Percentiles rank a stretch among this genome's conserved stretches.
phyloP scores from a whole-genome alignment of 192 early-diverging fungal species.

The Coemansia sp. region DNA sequence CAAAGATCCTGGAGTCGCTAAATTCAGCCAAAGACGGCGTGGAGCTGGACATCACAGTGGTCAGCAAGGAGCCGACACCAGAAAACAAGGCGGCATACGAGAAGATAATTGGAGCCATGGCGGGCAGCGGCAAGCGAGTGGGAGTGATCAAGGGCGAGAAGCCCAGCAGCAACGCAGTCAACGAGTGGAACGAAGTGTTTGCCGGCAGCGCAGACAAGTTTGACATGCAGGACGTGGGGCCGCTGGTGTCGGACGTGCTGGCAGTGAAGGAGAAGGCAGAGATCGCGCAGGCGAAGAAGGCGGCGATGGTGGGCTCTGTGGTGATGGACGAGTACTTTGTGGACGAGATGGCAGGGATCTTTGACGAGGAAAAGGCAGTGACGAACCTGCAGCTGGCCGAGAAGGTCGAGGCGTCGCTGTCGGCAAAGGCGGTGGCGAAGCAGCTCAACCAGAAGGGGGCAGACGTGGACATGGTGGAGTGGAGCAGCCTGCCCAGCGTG shows the following conservation, averaged over 20 bases:
- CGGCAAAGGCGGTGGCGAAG: conserved; percentile 66
- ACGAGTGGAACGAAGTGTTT: conserved; percentile 74
- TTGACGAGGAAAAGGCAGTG: conserved; percentile 85
- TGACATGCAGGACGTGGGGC: conserved; percentile 69
- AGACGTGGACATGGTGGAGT: conserved; percentile 72
- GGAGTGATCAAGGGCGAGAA: conserved; percentile 81
- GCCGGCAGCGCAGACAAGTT: conserved; percentile 52
- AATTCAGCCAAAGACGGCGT: conserved; percentile 51
- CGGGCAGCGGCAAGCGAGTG: conserved; percentile 36
- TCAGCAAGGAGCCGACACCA: conserved; percentile 67
- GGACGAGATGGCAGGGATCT: conserved; percentile 75
- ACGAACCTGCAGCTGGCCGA: conserved; percentile 81
- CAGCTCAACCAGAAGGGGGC: conserved; percentile 69
- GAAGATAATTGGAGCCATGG: conserved; percentile 57
- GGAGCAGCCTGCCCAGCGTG: conserved; percentile 91
- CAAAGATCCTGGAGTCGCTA: conserved; percentile 64
- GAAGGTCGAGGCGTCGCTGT: conserved; percentile 65
- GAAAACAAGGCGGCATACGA: conserved; percentile 68
- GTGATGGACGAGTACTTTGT: conserved; percentile 87
- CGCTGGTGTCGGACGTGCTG: conserved; percentile 67
- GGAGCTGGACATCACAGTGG: conserved; percentile 70
- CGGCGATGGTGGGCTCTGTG: conserved; percentile 67
- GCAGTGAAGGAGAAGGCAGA: conserved; percentile 92
- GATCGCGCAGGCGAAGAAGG: conserved; percentile 67
- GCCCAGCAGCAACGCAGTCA: conserved; percentile 68